Evolutionary conservation across 257 asterid genomes (phyloP).

Genomic region (Nicotiana attenuata): DNA sequence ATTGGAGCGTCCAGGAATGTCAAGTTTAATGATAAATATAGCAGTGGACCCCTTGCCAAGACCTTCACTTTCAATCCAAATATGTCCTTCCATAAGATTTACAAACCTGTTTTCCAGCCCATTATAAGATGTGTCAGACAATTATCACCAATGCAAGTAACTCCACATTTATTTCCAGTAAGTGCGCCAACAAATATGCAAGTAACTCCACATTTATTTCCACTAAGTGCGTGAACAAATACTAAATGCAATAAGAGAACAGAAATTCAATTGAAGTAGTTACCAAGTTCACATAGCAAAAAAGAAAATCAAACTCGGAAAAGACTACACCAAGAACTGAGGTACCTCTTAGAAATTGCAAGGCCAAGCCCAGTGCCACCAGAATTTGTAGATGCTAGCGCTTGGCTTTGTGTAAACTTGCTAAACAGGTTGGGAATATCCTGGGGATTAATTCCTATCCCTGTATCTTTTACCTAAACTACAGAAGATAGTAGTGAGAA

Average conservation of each 20-base stretch:
- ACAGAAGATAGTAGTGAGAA: conserved; percentile 9
- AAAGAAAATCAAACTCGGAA: background rate
- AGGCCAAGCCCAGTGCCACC: conserved; percentile 96
- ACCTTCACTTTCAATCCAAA: conserved; percentile 97
- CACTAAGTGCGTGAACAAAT: background rate
- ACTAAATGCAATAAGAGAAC: background rate
- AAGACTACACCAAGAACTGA: background rate
- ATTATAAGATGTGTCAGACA: background rate
- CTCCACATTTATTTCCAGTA: background rate
- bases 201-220: background rate
- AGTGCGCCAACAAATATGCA: background rate
- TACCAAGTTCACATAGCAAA: background rate
- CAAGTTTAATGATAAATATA: conserved; percentile 69
- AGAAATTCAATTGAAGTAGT: background rate
- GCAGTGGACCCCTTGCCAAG: conserved; percentile 85
- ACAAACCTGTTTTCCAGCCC: conserved; percentile 54
- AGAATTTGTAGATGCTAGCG: conserved; percentile 61
- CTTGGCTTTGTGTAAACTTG: conserved; percentile 82
- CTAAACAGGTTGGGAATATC: conserved; percentile 85
- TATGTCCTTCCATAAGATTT: conserved; percentile 94
- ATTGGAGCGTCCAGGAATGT: conserved; percentile 53
- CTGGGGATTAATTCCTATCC: conserved; percentile 77
- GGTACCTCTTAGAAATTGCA: conserved; percentile 84
- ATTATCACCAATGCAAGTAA: background rate
- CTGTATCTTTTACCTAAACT: conserved; percentile 85